Base-by-base conservation (phyloP, 2,329 filamentous ascomycete genomes). In the Aspergillus pseudoviridinutans region DNA sequence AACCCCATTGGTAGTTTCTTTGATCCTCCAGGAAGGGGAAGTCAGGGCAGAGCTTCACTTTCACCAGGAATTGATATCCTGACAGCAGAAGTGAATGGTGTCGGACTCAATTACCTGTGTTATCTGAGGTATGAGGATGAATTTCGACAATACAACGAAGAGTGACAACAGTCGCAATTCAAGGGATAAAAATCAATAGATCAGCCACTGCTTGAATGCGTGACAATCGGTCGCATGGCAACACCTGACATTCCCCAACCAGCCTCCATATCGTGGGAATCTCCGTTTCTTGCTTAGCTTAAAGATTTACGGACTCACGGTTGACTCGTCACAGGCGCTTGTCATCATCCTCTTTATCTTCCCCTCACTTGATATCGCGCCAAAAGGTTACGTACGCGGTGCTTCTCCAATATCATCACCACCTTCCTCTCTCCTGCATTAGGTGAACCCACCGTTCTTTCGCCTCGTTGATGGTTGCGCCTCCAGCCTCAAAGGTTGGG, bases 301-400 rank as follows among this genome's bases (percentile, higher is more conserved):
- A 54, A 58, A 58, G 29, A 32, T 25, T n/a, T 25, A 50, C 32
- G 27, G 55, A 58, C 57, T 49, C 53, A 55, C 49, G 47, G 50
- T 61, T 54, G 62, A 65, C 60, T 65, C 55, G 59, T 65, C 62
- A 65, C 60, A 63, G 50, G 54, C 53, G 25, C 54, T 54, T 38
- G 32, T 38, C 42, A 52, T 56, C 57, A 50, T 49, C 29, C 44
- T 59, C 51, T 24, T 58, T 57, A 49, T 29, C 56, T 54, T 63
- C 59, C 46, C 61, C 58, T 63, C 62, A 57, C 57, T n/a, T 38
- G 32, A 38, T 38, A 17, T n/a, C 5, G 32, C 6, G 32, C 14
- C 14, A 17, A 38, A 2, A 38, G 14, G 32, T 14, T 38, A 14
- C 14, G 17, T 17, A 17, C 32, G 60, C 50, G n/a, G n/a, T 49